phyloP scores from a whole-genome alignment of 148 eudicot species.

The Silene latifolia region DNA sequence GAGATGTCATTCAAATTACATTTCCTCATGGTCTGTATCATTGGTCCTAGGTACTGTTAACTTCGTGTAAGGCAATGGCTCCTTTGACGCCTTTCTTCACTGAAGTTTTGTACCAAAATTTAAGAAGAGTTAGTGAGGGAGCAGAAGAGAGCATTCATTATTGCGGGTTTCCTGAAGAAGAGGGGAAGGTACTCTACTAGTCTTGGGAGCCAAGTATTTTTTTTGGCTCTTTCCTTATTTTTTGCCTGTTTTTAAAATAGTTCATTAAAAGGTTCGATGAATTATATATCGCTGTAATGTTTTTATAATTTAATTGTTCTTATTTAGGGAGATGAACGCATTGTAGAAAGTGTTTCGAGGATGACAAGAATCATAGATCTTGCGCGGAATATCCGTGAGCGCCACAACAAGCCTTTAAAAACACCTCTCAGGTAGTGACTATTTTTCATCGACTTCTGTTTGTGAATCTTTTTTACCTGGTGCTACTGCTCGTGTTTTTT shows the following conservation, averaged over 20 bases:
- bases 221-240: neutral
- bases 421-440: constrained; percentile 71
- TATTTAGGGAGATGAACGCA: constrained; percentile 71
- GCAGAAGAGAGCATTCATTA: constrained; percentile 87
- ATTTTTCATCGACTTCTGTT: neutral
- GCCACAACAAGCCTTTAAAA: constrained; percentile 89
- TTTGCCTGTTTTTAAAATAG: neutral
- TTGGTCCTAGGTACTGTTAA: constrained; percentile 60
- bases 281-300: neutral
- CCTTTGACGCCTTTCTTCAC: constrained; percentile 96
- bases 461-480: neutral
- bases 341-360: constrained; percentile 87
- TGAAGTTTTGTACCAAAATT: constrained; percentile 82
- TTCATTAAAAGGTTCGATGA: neutral
- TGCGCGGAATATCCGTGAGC: constrained; percentile 97
- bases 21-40: constrained; percentile 4
- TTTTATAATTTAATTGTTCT: neutral
- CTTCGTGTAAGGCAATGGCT: constrained; percentile 93
- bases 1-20: neutral
- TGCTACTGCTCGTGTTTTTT: neutral
- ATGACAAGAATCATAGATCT: constrained; percentile 92
- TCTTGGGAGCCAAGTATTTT: neutral
- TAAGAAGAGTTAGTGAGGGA: constrained; percentile 61
- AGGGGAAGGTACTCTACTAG: constrained; percentile 61
- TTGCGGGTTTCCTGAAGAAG: constrained; percentile 80